These are phyloP conservation scores for Neurospora hispaniola DNA, from an alignment of 495 filamentous ascomycete species.

Conservation along the genomic window DNA sequence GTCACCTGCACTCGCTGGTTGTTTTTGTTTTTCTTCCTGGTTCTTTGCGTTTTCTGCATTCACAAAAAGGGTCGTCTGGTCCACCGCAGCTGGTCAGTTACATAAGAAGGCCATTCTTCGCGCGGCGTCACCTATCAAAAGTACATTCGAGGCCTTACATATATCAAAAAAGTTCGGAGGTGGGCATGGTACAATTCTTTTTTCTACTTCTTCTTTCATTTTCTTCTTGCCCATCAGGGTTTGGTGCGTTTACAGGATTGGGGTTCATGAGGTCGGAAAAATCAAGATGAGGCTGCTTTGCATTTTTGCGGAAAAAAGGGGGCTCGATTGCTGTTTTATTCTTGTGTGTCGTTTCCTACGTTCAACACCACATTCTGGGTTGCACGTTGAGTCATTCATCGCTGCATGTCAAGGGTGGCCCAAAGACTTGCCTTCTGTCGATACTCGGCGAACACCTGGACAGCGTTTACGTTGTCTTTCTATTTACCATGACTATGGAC, in stretches of 20 bases:
- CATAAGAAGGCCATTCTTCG: neutral
- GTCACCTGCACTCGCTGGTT: neutral
- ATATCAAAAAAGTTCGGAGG: slow-evolving; percentile 18
- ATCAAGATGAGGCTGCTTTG: slow-evolving; percentile 9
- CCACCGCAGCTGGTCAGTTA: neutral
- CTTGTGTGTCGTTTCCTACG: neutral
- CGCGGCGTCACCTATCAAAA: neutral
- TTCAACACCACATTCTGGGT: neutral
- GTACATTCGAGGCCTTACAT: neutral
- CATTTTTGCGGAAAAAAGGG: slow-evolving; percentile 12
- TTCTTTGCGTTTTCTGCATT: neutral
- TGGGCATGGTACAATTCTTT: slow-evolving; percentile 13
- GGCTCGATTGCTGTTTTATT: slow-evolving; percentile 8
- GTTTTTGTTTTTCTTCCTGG: neutral
- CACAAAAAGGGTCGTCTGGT: slow-evolving; percentile 11
- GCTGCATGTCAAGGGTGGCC: neutral
- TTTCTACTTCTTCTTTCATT: too few relatives aligned
- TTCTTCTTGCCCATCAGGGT: neutral
- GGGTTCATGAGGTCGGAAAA: slow-evolving; percentile 16
- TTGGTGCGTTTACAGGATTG: slow-evolving; percentile 4
- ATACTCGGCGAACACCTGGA: neutral
- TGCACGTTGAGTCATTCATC: neutral
- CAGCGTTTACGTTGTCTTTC: slow-evolving; percentile 1
- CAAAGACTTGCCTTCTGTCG: neutral
- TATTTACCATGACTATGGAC: neutral